Percentiles rank a stretch among this genome's conserved stretches.
These are phyloP conservation scores for Penicillium digitatum DNA, from an alignment of 2,329 filamentous ascomycete genomes.

Conservation along the genomic window DNA sequence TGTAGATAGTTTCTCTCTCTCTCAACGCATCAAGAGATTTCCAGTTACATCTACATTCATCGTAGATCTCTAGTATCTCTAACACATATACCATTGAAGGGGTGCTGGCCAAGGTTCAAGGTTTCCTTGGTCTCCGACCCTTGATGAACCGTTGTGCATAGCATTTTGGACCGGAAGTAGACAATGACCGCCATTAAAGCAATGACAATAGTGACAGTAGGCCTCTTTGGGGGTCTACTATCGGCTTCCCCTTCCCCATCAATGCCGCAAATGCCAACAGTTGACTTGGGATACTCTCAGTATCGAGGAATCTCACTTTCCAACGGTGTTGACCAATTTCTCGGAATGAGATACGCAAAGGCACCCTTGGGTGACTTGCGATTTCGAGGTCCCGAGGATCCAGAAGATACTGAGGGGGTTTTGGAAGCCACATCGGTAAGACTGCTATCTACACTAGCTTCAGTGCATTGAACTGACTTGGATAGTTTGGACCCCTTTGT, in stretches of 20 bases:
- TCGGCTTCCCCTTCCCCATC: conserved; percentile 5
- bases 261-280: conserved; percentile 21
- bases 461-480: neutral
- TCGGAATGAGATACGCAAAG: conserved; percentile 68
- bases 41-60: no score
- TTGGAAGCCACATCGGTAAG: conserved; percentile 51
- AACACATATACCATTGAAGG: neutral
- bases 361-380: conserved; percentile 60
- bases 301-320: conserved; percentile 55
- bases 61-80: no score
- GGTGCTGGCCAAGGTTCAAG: neutral
- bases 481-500: conserved; percentile 47
- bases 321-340: conserved; percentile 63
- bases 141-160: neutral
- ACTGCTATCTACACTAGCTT: neutral
- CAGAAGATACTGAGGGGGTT: conserved; percentile 35
- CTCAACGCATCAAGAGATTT: no score
- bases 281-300: conserved; percentile 61
- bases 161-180: no score
- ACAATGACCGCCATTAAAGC: neutral
- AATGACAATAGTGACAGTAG: neutral
- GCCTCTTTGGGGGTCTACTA: conserved; percentile 8
- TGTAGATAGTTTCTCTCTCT: no score
- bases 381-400: conserved; percentile 62
- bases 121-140: neutral